Conservation (phyloP, 2,329 filamentous ascomycete species). For the Penicillium expansum region DNA sequence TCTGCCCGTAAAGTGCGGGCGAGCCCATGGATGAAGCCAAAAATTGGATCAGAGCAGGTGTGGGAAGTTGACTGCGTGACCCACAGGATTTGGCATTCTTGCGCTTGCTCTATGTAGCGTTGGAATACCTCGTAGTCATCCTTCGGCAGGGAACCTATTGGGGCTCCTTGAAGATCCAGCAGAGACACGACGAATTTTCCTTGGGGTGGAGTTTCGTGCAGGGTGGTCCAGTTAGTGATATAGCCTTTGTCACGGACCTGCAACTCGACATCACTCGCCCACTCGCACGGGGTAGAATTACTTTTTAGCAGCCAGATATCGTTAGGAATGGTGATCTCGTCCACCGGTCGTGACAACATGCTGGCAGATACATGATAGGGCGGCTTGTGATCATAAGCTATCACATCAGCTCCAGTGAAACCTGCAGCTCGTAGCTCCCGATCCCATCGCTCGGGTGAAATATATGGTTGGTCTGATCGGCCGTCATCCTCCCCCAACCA, state of each 20-base stretch:
- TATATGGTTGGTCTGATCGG: background rate
- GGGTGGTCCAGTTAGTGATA: background rate
- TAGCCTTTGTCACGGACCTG: background rate
- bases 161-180: background rate
- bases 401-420: slow-evolving; percentile 1
- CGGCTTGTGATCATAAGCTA: background rate
- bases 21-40: slow-evolving; percentile 11
- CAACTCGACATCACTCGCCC: background rate
- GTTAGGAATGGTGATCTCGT: background rate
- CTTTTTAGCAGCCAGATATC: background rate
- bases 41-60: slow-evolving; percentile 9
- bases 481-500: slow-evolving; percentile 8
- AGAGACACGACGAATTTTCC: background rate
- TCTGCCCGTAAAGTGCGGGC: slow-evolving; percentile 12
- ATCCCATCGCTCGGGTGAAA: background rate
- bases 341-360: background rate
- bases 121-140: background rate
- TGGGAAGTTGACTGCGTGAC: slow-evolving; percentile 5
- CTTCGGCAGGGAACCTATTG: background rate
- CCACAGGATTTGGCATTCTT: slow-evolving; percentile 11
- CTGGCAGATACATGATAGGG: slow-evolving; percentile 1
- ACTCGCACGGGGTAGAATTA: background rate
- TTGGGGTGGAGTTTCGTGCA: background rate
- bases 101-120: background rate
- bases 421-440: slow-evolving; percentile 1